Evolutionary conservation across 306 rosid species (phyloP).

Genomic region (Delonix regia): DNA sequence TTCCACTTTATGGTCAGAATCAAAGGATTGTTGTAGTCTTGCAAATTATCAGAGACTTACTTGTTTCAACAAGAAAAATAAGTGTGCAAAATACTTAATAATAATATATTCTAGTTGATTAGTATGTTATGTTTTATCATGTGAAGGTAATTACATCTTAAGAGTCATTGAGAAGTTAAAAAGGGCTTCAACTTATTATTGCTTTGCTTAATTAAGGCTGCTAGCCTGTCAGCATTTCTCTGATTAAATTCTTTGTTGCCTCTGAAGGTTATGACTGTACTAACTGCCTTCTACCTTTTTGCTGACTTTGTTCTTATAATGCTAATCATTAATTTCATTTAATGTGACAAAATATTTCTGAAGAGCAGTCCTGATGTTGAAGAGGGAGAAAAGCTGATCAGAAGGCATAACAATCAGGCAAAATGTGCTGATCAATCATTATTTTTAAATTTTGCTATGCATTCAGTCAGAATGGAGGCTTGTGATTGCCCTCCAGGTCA

Average conservation of each 20-base stretch:
- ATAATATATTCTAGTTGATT: constrained; percentile 18
- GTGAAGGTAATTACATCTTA: constrained; percentile 19
- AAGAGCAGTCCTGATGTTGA: constrained; percentile 82
- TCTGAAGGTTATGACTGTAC: constrained; percentile 24
- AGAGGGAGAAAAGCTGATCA: constrained; percentile 92
- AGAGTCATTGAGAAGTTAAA: constrained; percentile 5
- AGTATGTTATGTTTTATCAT: not conserved
- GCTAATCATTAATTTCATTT: constrained; percentile 11
- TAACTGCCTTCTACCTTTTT: constrained; percentile 2
- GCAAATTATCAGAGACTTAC: not conserved
- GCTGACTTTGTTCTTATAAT: constrained; percentile 1
- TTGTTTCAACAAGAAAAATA: constrained; percentile 25
- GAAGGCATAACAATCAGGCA: constrained; percentile 77
- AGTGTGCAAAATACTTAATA: not conserved
- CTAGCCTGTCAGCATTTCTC: constrained; percentile 24
- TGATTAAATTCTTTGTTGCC: constrained; percentile 24
- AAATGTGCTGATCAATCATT: constrained; percentile 90
- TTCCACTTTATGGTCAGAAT: not conserved
- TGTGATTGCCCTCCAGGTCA: constrained; percentile 96
- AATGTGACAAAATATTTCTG: constrained; percentile 33
- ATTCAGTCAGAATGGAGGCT: constrained; percentile 97
- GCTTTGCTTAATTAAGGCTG: not conserved
- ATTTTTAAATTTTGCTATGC: constrained; percentile 96
- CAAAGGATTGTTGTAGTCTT: constrained; percentile 2
- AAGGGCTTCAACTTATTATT: constrained; percentile 6